Conservation (phyloP, 2,329 filamentous ascomycete genomes). For the Exophiala xenobiotica region DNA sequence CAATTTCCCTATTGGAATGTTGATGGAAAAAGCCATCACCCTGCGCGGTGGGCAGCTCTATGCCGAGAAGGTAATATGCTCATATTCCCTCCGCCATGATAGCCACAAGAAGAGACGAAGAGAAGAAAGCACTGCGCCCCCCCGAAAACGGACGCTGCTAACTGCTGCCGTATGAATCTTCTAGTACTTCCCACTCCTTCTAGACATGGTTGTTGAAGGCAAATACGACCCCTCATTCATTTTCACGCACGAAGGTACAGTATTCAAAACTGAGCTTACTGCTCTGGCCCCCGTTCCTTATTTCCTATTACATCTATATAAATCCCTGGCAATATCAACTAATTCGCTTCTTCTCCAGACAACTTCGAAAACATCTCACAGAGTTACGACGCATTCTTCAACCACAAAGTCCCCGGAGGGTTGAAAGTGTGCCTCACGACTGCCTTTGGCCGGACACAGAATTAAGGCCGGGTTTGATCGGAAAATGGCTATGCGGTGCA, state of each 20-base stretch:
- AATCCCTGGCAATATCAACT: background rate
- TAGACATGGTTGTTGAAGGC: constrained; percentile 32
- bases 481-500: too few species aligned
- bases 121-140: background rate
- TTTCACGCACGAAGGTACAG: constrained; percentile 31
- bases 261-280: constrained; percentile 14
- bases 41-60: constrained; percentile 6
- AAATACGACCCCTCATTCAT: constrained; percentile 35
- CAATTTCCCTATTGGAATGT: constrained; percentile 75
- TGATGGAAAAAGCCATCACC: constrained; percentile 62
- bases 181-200: constrained; percentile 35
- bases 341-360: constrained; percentile 21
- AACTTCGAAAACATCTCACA: constrained; percentile 36
- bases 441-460: constrained; percentile 29
- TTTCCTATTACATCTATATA: constrained; percentile 1
- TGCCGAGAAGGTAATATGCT: constrained; percentile 27
- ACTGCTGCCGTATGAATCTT: background rate
- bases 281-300: background rate
- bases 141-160: constrained; percentile 22
- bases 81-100: constrained; percentile 26
- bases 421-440: constrained; percentile 35
- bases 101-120: background rate
- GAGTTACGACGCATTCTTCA: constrained; percentile 29
- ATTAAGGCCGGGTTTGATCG: background rate
- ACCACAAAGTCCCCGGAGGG: constrained; percentile 34